Conservation (phyloP, 1,284 basidiomycete genomes). For the Cryptococcus sp. region DNA sequence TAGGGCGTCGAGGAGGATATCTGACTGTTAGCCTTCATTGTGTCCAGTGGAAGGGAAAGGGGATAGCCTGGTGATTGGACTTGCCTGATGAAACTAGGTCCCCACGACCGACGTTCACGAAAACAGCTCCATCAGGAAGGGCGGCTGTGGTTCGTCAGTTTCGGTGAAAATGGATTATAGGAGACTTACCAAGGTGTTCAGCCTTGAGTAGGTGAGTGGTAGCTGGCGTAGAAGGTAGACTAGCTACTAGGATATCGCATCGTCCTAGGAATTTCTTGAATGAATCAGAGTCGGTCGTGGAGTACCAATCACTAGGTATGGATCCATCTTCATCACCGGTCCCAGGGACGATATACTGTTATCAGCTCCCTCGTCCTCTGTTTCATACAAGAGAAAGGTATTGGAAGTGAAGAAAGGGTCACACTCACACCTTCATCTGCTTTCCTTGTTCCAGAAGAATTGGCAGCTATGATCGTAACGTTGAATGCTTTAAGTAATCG, state of each 20-base stretch:
- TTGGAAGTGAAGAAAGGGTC: too few species aligned
- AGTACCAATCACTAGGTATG: constrained; percentile 39
- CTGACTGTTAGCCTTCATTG: constrained; percentile 10
- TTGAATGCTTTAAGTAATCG: constrained; percentile 40
- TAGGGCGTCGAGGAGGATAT: constrained; percentile 34
- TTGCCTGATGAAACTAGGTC: constrained; percentile 37
- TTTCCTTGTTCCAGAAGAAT: constrained; percentile 33
- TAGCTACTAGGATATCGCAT: constrained; percentile 40
- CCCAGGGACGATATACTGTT: constrained; percentile 41
- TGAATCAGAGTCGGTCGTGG: constrained; percentile 28
- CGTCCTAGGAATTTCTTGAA: constrained; percentile 37
- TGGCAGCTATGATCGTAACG: constrained; percentile 43
- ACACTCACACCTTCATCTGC: constrained; percentile 37
- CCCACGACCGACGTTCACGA: constrained; percentile 48
- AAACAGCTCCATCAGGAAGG: constrained; percentile 30
- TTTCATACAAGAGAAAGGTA: constrained; percentile 1
- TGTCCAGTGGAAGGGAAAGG: neutral
- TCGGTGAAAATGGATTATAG: neutral
- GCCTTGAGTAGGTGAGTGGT: constrained; percentile 32
- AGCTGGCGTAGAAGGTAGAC: constrained; percentile 39
- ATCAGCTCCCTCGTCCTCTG: neutral
- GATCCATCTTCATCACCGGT: constrained; percentile 42
- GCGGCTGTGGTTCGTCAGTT: neutral
- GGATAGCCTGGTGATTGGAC: constrained; percentile 8
- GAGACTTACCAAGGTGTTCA: constrained; percentile 31